Conservation (phyloP, 106 monocot species). For the Dendrobium chrysotoxum region DNA sequence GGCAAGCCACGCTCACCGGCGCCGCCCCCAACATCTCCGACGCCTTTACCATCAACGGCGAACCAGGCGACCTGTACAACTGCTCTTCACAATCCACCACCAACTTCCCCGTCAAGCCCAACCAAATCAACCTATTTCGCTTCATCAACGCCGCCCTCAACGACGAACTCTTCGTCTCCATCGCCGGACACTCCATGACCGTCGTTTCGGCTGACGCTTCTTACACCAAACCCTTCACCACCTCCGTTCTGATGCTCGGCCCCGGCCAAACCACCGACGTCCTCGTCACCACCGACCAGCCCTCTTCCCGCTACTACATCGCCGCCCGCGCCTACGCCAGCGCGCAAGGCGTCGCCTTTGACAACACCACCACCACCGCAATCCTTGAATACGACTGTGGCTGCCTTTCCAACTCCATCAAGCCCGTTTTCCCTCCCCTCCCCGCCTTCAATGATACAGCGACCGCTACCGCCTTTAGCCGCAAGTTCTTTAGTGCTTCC, state of each 20-base stretch:
- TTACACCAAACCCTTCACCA: conserved; percentile 53
- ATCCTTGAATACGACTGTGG: conserved; percentile 43
- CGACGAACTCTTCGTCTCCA: conserved; percentile 40
- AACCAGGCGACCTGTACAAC: conserved; percentile 54
- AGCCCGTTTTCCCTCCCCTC: conserved; percentile 16
- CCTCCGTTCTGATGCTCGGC: conserved; percentile 34
- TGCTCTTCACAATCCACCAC: conserved; percentile 35
- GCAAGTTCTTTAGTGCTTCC: conserved; percentile 19
- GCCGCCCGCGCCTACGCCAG: conserved; percentile 46
- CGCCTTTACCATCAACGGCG: conserved; percentile 61
- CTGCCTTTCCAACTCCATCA: conserved; percentile 14
- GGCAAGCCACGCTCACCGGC: conserved; percentile 28
- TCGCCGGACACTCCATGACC: conserved; percentile 45
- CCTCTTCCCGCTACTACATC: conserved; percentile 44
- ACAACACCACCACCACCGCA: conserved; percentile 79
- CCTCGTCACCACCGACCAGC: conserved; percentile 39
- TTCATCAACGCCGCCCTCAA: conserved; percentile 61
- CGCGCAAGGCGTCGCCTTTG: conserved; percentile 41
- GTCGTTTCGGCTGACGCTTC: conserved; percentile 47
- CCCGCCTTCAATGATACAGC: conserved; percentile 55
- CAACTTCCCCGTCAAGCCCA: conserved; percentile 22
- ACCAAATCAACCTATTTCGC: conserved; percentile 35
- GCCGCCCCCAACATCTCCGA: conserved; percentile 43
- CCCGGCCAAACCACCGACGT: conserved; percentile 71
- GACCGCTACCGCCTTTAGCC: conserved; percentile 29